These are phyloP conservation scores for Diaporthe destruens DNA, from an alignment of 2,329 filamentous ascomycete species.

Conservation along the genomic window DNA sequence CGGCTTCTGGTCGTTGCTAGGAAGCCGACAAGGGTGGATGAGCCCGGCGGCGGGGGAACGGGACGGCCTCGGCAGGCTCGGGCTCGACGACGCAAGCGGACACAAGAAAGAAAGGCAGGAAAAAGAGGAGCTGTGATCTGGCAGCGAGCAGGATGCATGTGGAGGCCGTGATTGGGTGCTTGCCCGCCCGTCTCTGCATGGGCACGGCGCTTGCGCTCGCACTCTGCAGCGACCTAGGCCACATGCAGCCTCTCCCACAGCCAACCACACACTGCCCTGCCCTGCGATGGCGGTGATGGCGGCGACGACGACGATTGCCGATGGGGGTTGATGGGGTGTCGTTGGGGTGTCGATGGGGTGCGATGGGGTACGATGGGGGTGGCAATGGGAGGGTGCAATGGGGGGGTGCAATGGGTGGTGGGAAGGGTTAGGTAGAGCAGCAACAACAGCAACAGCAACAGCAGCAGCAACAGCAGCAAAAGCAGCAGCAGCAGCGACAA, in stretches of 20 bases:
- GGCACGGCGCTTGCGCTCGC: constrained; percentile 39
- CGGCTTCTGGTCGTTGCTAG: not conserved
- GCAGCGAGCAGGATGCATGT: constrained; percentile 36
- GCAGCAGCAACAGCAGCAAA: too few relatives aligned
- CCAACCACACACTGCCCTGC: constrained; percentile 26
- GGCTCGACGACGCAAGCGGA: constrained; percentile 6
- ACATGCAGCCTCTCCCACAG: not conserved
- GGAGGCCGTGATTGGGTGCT: constrained; percentile 37
- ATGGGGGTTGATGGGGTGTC: too few relatives aligned
- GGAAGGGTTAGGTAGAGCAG: too few relatives aligned
- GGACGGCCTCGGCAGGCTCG: not conserved
- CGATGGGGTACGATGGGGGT: too few relatives aligned
- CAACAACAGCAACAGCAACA: too few relatives aligned
- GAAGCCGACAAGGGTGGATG: constrained; percentile 3
- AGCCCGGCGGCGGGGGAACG: not conserved
- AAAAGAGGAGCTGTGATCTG: constrained; percentile 35
- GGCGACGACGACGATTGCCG: constrained; percentile 31
- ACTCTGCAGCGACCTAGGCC: constrained; percentile 34
- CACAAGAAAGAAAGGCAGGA: not conserved
- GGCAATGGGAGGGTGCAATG: too few relatives aligned
- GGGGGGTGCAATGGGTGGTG: too few relatives aligned
- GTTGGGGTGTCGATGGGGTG: too few relatives aligned
- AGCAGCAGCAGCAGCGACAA: not conserved
- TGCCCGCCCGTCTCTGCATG: constrained; percentile 35
- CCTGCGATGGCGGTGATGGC: too few relatives aligned